Conservation (phyloP, 192 early-diverging fungal genomes). For the Entomortierella chlamydospora region DNA sequence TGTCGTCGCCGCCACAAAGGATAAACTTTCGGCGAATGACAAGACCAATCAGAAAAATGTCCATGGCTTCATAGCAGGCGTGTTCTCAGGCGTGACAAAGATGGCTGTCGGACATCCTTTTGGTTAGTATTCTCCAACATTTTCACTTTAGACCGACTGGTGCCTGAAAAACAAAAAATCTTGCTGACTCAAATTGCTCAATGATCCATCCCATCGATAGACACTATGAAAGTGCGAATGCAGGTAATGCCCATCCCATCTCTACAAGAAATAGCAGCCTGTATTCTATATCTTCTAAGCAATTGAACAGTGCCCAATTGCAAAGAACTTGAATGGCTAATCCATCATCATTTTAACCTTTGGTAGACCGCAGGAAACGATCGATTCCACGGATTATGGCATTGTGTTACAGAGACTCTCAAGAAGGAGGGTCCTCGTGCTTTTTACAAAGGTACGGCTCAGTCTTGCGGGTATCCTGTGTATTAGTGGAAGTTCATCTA, state of each 20-base stretch:
- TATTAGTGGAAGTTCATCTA: background rate
- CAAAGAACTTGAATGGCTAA: background rate
- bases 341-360: background rate
- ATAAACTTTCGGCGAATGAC: constrained; percentile 10
- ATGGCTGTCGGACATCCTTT: constrained; percentile 86
- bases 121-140: constrained; percentile 61
- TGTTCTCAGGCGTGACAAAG: constrained; percentile 82
- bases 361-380: constrained; percentile 67
- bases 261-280: too few relatives aligned
- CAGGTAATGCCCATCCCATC: too few relatives aligned
- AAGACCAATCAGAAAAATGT: constrained; percentile 60
- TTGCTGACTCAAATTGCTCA: too few relatives aligned
- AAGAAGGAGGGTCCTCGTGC: constrained; percentile 76
- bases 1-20: background rate
- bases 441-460: constrained; percentile 85
- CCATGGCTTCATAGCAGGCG: constrained; percentile 77
- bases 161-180: too few relatives aligned
- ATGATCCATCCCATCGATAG: too few relatives aligned
- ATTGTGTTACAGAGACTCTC: constrained; percentile 75
- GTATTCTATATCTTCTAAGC: background rate
- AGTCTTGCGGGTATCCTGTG: too few relatives aligned
- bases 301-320: background rate
- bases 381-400: constrained; percentile 77
- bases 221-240: constrained; percentile 85
- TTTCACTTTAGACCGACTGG: background rate